These are phyloP conservation scores for Saccharum officinarum DNA, from an alignment of 176 grass and related monocot genomes.

Conservation along the genomic window DNA sequence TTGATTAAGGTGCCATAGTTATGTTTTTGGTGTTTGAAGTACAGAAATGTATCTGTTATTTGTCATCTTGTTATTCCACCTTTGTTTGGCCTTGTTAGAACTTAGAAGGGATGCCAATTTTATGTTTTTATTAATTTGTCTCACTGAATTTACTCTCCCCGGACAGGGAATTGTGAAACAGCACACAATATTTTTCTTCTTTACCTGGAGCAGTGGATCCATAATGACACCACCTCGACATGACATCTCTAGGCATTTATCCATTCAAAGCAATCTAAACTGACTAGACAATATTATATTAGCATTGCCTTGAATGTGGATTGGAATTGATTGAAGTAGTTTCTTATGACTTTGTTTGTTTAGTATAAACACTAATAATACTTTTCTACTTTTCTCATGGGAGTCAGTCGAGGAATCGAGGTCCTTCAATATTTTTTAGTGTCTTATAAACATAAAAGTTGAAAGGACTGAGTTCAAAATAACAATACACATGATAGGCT, in stretches of 20 bases:
- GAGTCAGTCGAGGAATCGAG: background rate
- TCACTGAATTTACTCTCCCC: background rate
- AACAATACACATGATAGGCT: background rate
- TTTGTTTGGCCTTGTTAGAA: background rate
- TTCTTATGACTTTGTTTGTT: background rate
- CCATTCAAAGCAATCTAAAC: background rate
- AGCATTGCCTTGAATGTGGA: background rate
- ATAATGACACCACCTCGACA: background rate
- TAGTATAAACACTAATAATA: background rate
- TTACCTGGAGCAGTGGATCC: background rate
- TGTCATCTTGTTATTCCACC: background rate
- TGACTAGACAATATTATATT: background rate
- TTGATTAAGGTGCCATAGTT: background rate
- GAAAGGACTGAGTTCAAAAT: background rate
- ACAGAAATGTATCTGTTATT: background rate
- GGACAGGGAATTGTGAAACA: background rate
- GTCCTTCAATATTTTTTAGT: slow-evolving; percentile 2
- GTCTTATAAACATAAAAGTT: background rate
- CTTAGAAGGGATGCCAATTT: background rate
- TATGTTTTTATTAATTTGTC: background rate
- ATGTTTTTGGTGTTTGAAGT: background rate
- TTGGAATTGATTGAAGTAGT: slow-evolving; percentile 8
- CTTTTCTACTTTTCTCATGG: background rate
- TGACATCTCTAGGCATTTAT: background rate
- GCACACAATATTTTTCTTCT: background rate